Evolutionary conservation across 495 filamentous ascomycete genomes (phyloP), one percentile per base, ranked within the genome.

Genomic region (Penicillium mononematosum): DNA sequence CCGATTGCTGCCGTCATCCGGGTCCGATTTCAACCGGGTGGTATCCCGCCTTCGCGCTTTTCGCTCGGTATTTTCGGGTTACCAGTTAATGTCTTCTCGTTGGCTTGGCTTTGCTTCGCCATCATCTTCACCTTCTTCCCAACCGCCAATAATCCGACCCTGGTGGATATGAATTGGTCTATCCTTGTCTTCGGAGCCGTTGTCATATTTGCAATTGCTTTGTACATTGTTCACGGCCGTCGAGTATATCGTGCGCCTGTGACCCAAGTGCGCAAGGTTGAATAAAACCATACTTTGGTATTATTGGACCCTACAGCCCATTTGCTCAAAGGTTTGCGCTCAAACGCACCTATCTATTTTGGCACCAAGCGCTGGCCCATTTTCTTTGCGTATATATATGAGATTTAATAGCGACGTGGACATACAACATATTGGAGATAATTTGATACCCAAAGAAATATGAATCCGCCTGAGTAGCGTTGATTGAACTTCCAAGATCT

Each of bases 61-160:
- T 67, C 66, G 8, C 64, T 69, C 12, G 66, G 66, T 20, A 17
- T 34, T 5, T 32, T 69, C 16, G 66, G 66, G 0, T 38, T 69
- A 50, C 51, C 66, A 1, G 55, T 67, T 27, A 69, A 69, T 29
- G 38, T 67, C 3, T 69, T 69, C 49, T 61, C 66, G 5, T 45
- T 67, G 20, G 58, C 51, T 5, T 69, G 59, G 55, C 64, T 69
- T 16, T 63, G 59, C 59, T 69, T 69, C 25, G 61, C 73, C 24
- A 70, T 75, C 17, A 70, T 78, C 38, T 80, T 78, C 54, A 79
- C 74, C 41, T 80, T 78, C 55, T 81, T 76, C 73, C 78, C 78
- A 0, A 71, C 69, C 1, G 53, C 67, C 0, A 68, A 61, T 32
- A 52, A 69, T 43, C 69, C 70, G 4, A 71, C 66, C 3, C 65